These are phyloP conservation scores for Cyclocybe cylindracea DNA, from an alignment of 768 basidiomycete genomes.

Conservation along the genomic window DNA sequence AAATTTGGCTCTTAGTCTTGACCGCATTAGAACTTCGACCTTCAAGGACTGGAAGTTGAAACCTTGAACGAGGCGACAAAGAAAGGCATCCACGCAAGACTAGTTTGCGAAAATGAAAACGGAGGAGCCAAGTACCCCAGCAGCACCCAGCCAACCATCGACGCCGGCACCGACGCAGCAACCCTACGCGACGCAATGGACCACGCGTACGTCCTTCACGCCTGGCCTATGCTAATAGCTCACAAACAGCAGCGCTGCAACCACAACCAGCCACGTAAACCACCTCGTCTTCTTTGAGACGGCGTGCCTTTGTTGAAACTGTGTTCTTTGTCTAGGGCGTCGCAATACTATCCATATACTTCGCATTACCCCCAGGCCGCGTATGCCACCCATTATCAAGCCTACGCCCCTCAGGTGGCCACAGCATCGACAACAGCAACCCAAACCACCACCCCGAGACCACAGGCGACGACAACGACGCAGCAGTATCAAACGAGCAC, in stretches of 20 bases:
- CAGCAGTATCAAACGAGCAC: slow-evolving; percentile 22
- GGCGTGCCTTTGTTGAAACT: slow-evolving; percentile 15
- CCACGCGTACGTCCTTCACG: slow-evolving; percentile 24
- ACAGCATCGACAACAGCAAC: slow-evolving; percentile 26
- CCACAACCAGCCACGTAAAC: slow-evolving; percentile 52
- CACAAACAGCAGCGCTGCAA: slow-evolving; percentile 52
- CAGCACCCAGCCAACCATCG: slow-evolving; percentile 14
- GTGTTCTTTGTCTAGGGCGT: slow-evolving; percentile 33
- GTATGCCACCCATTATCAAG: slow-evolving; percentile 48
- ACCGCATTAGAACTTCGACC: too few relatives aligned
- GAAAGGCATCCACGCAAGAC: too few relatives aligned
- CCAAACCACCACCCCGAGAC: slow-evolving; percentile 20
- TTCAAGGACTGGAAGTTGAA: background rate
- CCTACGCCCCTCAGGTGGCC: slow-evolving; percentile 36
- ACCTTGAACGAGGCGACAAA: background rate
- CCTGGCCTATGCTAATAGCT: too few relatives aligned
- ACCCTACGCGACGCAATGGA: slow-evolving; percentile 31
- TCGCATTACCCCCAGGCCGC: slow-evolving; percentile 46
- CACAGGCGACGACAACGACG: slow-evolving; percentile 17
- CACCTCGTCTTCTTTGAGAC: slow-evolving; percentile 18
- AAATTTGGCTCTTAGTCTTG: too few relatives aligned
- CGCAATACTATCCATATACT: slow-evolving; percentile 49
- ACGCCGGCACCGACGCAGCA: slow-evolving; percentile 21
- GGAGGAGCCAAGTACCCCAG: background rate
- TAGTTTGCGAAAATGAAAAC: background rate